Conservation (phyloP, 305 asterid genomes). For the Fraxinus xanthoxyloides region DNA sequence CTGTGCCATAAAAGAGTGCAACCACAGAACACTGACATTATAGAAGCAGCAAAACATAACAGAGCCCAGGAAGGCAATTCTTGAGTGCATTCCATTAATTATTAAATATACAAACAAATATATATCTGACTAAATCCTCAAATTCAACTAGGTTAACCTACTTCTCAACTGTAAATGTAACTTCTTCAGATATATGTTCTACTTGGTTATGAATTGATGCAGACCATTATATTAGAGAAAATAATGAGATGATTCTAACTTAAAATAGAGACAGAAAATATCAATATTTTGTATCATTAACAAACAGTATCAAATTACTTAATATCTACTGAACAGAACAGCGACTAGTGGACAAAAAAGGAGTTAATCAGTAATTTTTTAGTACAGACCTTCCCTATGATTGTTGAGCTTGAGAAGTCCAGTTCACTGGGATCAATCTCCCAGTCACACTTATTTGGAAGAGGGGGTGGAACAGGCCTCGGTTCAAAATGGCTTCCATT, state of each 20-base stretch:
- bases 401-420: constrained; percentile 67
- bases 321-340: constrained; percentile 4
- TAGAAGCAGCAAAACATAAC: neutral
- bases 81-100: neutral
- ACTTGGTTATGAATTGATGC: constrained; percentile 10
- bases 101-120: neutral
- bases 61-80: neutral
- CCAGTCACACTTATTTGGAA: constrained; percentile 98
- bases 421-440: constrained; percentile 89
- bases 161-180: neutral
- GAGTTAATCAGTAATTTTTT: constrained; percentile 7
- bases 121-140: neutral
- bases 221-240: neutral
- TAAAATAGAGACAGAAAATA: constrained; percentile 2
- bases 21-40: neutral
- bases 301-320: constrained; percentile 7
- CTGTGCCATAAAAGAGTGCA: neutral
- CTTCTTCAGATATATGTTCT: constrained; percentile 8
- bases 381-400: constrained; percentile 78
- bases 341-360: constrained; percentile 7
- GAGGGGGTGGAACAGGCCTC: constrained; percentile 83
- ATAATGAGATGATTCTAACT: neutral
- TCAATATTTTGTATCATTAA: neutral
- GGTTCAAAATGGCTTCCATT: constrained; percentile 99
- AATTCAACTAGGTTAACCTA: neutral